Evolutionary conservation across 306 rosid genomes (phyloP), one percentile per base, ranked within the genome.

Genomic region (Prunus campanulata): DNA sequence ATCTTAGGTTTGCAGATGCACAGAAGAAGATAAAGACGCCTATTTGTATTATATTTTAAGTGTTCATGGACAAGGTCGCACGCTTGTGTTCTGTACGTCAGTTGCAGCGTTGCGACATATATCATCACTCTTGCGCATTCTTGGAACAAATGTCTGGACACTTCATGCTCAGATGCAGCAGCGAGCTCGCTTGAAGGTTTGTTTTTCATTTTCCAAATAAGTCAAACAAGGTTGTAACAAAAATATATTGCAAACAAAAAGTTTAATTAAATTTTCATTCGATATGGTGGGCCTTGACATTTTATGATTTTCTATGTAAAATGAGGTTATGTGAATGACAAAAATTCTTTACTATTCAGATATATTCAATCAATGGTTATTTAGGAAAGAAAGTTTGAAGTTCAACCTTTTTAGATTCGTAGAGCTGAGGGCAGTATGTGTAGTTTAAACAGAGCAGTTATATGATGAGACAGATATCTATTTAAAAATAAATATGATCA

Each of bases 101-200:
- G 83, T 90, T 66, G 96, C 99, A 54, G 99, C 99, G 75, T 76
- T 90, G 81, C 96, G 96, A 13, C 99, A 89, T 81, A 81, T 95
- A 67, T 87, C 97, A 73, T 93, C 97, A 66, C 70, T 95, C 77
- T 81, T 95, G 81, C 88, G 90, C 69, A 90, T 86, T 75, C 93
- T 95, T 80, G 97, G 93, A 44, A 12, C 84, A 47, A 78, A 89
- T 66, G 91, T 91, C 68, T 88, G 86, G 88, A 89, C 96, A 46
- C 93, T 95, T 82, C 99, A 95, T 77, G 96, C 97, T 74, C 90
- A 92, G 83, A 95, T 88, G 96, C 96, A 92, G 83, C 97, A 92
- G 86, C 87, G 93, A 51, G 91, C 96, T 74, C 96, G 97, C 72
- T 84, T 95, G 61, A 95, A 95, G 93, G 99, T 91, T 62, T 64